These are phyloP conservation scores for Rheum nobile DNA, from an alignment of 148 eudicot genomes.

Conservation along the genomic window DNA sequence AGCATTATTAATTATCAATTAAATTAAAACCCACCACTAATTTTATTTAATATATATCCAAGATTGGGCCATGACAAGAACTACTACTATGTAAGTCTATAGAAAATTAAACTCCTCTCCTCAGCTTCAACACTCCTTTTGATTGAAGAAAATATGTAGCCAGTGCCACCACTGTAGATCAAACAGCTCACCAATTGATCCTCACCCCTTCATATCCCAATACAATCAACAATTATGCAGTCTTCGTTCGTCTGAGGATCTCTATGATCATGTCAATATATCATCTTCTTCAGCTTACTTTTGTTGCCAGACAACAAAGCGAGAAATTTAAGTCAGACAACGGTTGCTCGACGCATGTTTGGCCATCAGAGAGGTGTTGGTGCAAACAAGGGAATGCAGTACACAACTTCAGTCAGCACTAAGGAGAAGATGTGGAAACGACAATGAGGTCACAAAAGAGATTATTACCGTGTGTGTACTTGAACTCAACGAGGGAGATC, in stretches of 20 bases:
- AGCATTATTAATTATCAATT: neutral
- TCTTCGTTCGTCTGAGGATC: no score
- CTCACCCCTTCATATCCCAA: no score
- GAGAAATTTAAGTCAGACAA: no score
- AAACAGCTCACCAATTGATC: neutral
- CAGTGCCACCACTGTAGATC: neutral
- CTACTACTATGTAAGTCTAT: no score
- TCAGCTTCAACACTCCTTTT: neutral
- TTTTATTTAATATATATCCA: no score
- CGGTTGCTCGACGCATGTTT: neutral
- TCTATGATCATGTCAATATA: neutral
- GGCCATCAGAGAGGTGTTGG: neutral
- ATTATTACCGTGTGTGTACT: neutral
- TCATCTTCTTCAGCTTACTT: no score
- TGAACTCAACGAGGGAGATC: constrained; percentile 1
- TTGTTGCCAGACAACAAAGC: no score
- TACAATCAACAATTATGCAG: no score
- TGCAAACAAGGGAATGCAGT: neutral
- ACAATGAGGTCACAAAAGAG: neutral
- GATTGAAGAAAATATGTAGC: neutral
- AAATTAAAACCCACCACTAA: neutral
- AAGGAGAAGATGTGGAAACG: neutral
- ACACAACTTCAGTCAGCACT: neutral
- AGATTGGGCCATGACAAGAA: no score
- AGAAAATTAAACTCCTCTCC: neutral